Percentiles rank a stretch among this genome's conserved stretches.
Conservation (phyloP, 2,329 filamentous ascomycete genomes). For the Colletotrichum viniferum region DNA sequence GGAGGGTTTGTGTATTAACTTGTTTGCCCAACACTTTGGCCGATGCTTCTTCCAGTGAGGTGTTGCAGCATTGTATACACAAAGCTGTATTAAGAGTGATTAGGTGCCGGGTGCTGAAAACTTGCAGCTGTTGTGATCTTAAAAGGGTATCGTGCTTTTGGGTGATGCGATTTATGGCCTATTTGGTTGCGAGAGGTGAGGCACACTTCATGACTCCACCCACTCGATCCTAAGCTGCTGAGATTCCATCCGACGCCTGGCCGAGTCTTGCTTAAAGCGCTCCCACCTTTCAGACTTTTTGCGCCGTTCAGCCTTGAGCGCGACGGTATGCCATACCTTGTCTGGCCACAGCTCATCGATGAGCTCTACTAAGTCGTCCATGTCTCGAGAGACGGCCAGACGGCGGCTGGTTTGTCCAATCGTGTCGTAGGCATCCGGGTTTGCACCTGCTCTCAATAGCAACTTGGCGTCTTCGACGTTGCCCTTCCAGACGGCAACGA, state of each 20-base stretch:
- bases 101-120: background rate
- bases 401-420: background rate
- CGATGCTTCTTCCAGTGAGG: background rate
- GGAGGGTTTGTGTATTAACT: background rate
- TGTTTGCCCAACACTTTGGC: background rate
- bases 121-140: background rate
- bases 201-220: background rate
- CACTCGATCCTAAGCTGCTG: background rate
- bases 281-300: background rate
- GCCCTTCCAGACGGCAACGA: conserved; percentile 23
- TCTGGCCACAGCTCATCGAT: background rate
- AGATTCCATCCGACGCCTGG: background rate
- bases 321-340: background rate
- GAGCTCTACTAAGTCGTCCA: background rate
- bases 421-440: conserved; percentile 15
- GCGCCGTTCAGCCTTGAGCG: background rate
- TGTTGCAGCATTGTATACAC: background rate
- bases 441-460: conserved; percentile 27
- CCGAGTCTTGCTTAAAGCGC: background rate
- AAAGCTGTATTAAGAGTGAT: background rate
- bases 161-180: background rate
- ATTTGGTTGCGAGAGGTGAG: background rate
- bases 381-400: background rate
- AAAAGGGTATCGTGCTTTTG: background rate
- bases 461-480: conserved; percentile 25